Conservation (phyloP, 2,329 filamentous ascomycete genomes). For the Penicillium frequentans region DNA sequence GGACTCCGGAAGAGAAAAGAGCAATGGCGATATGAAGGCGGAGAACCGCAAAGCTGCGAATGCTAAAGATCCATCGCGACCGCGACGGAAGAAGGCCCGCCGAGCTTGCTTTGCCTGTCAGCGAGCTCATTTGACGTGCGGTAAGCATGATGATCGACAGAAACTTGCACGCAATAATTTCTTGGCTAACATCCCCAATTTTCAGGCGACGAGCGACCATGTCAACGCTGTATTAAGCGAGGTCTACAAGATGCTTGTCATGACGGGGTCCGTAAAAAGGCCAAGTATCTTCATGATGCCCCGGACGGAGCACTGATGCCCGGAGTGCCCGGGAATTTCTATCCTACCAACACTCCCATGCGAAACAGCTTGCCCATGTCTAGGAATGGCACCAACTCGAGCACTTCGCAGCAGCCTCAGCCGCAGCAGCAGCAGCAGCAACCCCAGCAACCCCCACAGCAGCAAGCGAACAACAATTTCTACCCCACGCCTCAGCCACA, state of each 20-base stretch:
- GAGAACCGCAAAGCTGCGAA: constrained; percentile 64
- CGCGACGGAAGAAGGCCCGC: constrained; percentile 91
- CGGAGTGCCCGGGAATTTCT: constrained; percentile 65
- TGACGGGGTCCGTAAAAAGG: constrained; percentile 96
- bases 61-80: constrained; percentile 86
- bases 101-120: constrained; percentile 97
- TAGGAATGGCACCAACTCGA: constrained; percentile 31
- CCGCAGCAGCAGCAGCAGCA: constrained; percentile 14
- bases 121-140: constrained; percentile 94
- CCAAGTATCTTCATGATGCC: constrained; percentile 97
- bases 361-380: constrained; percentile 34
- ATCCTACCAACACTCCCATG: constrained; percentile 44
- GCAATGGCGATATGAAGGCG: constrained; percentile 51
- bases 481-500: constrained; percentile 37
- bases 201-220: constrained; percentile 89
- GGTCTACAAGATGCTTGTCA: constrained; percentile 88
- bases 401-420: constrained; percentile 23
- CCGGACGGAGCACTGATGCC: constrained; percentile 85
- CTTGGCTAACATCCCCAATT: constrained; percentile 7
- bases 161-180: constrained; percentile 1
- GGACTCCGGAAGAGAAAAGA: constrained; percentile 47
- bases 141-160: constrained; percentile 60
- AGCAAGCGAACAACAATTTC: constrained; percentile 29
- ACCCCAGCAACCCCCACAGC: constrained; percentile 12
- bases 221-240: constrained; percentile 89